Evolutionary conservation across 192 early-diverging fungal species (phyloP).

Genomic region (Gryganskiella cystojenkinii): DNA sequence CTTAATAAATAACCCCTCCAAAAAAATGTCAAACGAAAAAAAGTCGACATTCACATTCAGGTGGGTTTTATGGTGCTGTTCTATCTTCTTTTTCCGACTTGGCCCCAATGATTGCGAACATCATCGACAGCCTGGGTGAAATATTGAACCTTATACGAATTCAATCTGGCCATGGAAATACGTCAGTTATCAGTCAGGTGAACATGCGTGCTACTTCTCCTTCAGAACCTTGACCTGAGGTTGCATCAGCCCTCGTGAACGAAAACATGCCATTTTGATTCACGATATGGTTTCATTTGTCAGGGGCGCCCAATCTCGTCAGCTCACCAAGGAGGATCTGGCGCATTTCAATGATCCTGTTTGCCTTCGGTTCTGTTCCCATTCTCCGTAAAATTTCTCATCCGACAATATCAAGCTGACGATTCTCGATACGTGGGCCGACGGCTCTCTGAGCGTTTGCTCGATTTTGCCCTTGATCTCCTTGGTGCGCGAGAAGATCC

Average conservation of each 20-base stretch:
- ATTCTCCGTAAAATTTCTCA: constrained; percentile 79
- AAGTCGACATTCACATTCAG: too few species aligned
- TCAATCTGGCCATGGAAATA: constrained; percentile 96
- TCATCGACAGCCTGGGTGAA: constrained; percentile 94
- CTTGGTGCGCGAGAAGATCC: constrained; percentile 68
- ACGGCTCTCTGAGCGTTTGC: constrained; percentile 84
- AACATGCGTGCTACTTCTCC: constrained; percentile 90
- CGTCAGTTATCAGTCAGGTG: constrained; percentile 96
- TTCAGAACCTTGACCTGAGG: constrained; percentile 83
- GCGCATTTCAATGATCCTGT: constrained; percentile 93
- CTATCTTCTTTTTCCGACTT: background rate
- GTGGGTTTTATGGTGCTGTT: too few species aligned
- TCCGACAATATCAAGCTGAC: constrained; percentile 88
- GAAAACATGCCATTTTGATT: constrained; percentile 99
- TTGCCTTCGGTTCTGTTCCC: constrained; percentile 89
- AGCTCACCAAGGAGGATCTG: constrained; percentile 71
- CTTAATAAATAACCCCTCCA: too few species aligned
- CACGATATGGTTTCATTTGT: constrained; percentile 94
- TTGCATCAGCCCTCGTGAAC: constrained; percentile 86
- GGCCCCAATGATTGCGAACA: constrained; percentile 79
- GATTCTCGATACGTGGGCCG: constrained; percentile 90
- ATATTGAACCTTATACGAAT: constrained; percentile 83
- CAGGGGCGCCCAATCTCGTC: constrained; percentile 82
- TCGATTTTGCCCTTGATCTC: constrained; percentile 66
- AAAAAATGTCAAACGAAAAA: too few species aligned